Base-by-base conservation (phyloP, 2,329 filamentous ascomycete genomes). In the Penicillium sp. region DNA sequence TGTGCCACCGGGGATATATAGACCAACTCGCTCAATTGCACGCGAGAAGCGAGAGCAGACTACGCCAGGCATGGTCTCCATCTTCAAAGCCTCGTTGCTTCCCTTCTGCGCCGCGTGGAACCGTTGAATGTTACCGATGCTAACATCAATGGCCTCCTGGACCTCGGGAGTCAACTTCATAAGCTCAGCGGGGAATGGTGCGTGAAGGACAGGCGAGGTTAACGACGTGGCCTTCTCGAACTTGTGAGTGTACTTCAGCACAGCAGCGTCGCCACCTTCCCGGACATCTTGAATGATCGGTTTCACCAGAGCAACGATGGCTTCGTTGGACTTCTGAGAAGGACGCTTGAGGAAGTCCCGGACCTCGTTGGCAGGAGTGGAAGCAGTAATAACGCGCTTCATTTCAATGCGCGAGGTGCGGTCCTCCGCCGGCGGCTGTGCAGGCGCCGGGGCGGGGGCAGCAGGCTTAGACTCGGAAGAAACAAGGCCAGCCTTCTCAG, bases 51-150 rank as follows among this genome's bases (percentile, higher is more conserved):
- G 88, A 53, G 88, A 94, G 75, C 93, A 98, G 23, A 93, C 77
- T 3, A 98, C 89, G 26, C 93, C 93, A 0, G 93, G 93, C 93
- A 98, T 98, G 1, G 93, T 98, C 75, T 97, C 91, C 6, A 98
- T 88, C 46, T 83, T 72, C 6, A 98, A 76, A 1, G 88, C 78
- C 68, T 89, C 86, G 22, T 87, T 81, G 58, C 60, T 63, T 56
- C 95, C 88, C 62, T 85, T 85, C 62, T 98, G 93, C 0, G 91
- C 91, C 11, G 86, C 81, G 73, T 98, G 93, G 76, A 98, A 98
- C 61, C 85, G 88, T 59, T 82, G 79, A 61, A 98, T 98, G 66
- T 98, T 98, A 61, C 95, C 87, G 61, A 86, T 97, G 0, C 89
- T 95, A 28, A 87, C 71, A 62, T 98, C 91, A 56, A 98, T 95